Percentiles rank a stretch among this genome's conserved stretches.
These are phyloP conservation scores for Dryas drummondii DNA, from an alignment of 306 rosid species.

Conservation along the genomic window DNA sequence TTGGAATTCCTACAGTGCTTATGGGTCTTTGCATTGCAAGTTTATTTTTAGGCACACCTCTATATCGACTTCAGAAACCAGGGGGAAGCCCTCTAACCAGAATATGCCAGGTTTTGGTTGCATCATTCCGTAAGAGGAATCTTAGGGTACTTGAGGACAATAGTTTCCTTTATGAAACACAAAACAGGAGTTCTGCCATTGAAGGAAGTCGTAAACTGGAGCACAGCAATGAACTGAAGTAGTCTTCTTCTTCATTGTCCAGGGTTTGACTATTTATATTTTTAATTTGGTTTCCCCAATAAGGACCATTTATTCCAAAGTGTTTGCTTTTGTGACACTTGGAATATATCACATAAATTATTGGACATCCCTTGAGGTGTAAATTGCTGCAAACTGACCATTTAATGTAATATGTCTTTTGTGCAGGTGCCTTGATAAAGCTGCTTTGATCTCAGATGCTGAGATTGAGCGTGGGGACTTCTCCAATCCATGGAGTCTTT, in stretches of 20 bases:
- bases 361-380: too few species aligned
- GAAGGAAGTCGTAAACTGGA: constrained; percentile 31
- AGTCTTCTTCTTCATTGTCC: neutral
- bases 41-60: constrained; percentile 33
- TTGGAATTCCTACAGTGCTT: constrained; percentile 28
- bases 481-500: constrained; percentile 34
- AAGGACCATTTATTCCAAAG: too few species aligned
- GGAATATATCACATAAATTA: too few species aligned
- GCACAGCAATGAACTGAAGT: constrained; percentile 32
- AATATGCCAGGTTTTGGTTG: constrained; percentile 37
- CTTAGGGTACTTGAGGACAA: constrained; percentile 14
- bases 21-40: constrained; percentile 32
- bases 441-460: constrained; percentile 21
- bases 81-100: constrained; percentile 38
- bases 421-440: constrained; percentile 42
- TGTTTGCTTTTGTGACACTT: too few species aligned
- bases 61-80: constrained; percentile 35
- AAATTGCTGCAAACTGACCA: too few species aligned
- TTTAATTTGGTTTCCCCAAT: too few species aligned
- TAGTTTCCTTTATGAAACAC: constrained; percentile 27
- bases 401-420: neutral
- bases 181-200: constrained; percentile 20
- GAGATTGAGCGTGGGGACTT: constrained; percentile 11
- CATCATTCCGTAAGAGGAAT: constrained; percentile 27
- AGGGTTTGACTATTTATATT: neutral